Evolutionary conservation across 441 rosid species (phyloP).

Genomic region (Mallotus japonicus): DNA sequence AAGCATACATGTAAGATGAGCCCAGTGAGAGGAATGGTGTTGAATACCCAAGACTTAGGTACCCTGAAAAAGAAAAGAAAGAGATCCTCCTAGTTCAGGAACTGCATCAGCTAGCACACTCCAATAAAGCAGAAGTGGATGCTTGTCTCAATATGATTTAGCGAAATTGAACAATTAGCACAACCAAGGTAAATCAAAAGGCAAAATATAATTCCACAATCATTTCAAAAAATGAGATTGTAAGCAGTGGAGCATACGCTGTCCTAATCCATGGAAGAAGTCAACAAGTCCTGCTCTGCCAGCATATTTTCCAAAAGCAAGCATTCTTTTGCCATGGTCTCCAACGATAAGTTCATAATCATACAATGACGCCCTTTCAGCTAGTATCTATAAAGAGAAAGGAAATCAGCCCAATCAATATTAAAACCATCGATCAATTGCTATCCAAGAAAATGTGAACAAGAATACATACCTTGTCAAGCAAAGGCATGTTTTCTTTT

Average conservation of each 20-base stretch:
- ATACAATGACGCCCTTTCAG: slow-evolving; percentile 64
- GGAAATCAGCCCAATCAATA: slow-evolving; percentile 10
- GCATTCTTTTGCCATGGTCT: slow-evolving; percentile 65
- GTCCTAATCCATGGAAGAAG: slow-evolving; percentile 79
- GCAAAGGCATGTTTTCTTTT: slow-evolving; percentile 84
- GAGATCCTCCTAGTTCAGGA: not conserved
- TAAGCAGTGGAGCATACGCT: slow-evolving; percentile 43
- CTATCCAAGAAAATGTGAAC: not conserved
- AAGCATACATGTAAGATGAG: slow-evolving; percentile 81
- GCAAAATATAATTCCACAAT: not conserved
- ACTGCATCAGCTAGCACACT: slow-evolving; percentile 10
- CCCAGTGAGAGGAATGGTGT: slow-evolving; percentile 87
- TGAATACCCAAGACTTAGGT: slow-evolving; percentile 77
- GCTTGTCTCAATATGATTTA: not conserved
- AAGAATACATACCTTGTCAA: slow-evolving; percentile 57
- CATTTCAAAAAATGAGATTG: not conserved
- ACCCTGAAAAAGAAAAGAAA: slow-evolving; percentile 45
- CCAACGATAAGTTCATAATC: slow-evolving; percentile 91
- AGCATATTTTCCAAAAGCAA: slow-evolving; percentile 91
- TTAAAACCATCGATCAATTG: not conserved
- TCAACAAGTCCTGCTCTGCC: slow-evolving; percentile 95
- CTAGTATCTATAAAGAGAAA: slow-evolving; percentile 47
- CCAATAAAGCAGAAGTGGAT: not conserved
- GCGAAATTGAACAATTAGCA: not conserved
- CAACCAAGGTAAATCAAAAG: not conserved